These are phyloP conservation scores for Claviceps sp. DNA, from an alignment of 2,329 filamentous ascomycete genomes.

Conservation along the genomic window DNA sequence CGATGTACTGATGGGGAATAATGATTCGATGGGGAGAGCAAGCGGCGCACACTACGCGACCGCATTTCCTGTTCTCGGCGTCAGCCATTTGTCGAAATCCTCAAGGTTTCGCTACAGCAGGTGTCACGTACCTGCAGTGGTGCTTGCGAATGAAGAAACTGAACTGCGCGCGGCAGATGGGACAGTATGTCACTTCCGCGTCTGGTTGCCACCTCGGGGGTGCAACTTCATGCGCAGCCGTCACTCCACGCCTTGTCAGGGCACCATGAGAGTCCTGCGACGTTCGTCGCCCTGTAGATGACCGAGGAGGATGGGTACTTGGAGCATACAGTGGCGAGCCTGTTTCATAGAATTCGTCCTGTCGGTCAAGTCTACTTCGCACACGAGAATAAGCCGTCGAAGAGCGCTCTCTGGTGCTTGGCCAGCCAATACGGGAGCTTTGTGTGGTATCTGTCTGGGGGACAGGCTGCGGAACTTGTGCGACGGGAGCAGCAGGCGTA, in stretches of 20 bases:
- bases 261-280: not conserved
- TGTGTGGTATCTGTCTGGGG: not conserved
- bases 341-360: not conserved
- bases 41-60: conserved; percentile 74
- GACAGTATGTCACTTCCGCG: conserved; percentile 65
- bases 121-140: conserved; percentile 57
- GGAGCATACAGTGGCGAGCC: not conserved
- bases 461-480: not conserved
- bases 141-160: conserved; percentile 81
- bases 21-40: conserved; percentile 93
- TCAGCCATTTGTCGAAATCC: conserved; percentile 6
- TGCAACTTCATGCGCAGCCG: conserved; percentile 28
- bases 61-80: conserved; percentile 57
- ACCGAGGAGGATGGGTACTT: not conserved
- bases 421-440: not conserved
- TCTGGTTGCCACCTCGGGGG: conserved; percentile 84
- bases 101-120: not conserved
- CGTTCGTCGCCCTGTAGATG: not conserved
- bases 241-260: not conserved
- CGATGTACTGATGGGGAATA: conserved; percentile 86
- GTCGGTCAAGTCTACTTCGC: not conserved
- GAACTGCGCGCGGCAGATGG: conserved; percentile 71
- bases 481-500: not conserved
- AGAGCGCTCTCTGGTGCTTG: not conserved
- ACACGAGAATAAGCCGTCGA: not conserved